phyloP scores from a whole-genome alignment of 352 stramenopile genomes.

The Nothophytophthora sp. region DNA sequence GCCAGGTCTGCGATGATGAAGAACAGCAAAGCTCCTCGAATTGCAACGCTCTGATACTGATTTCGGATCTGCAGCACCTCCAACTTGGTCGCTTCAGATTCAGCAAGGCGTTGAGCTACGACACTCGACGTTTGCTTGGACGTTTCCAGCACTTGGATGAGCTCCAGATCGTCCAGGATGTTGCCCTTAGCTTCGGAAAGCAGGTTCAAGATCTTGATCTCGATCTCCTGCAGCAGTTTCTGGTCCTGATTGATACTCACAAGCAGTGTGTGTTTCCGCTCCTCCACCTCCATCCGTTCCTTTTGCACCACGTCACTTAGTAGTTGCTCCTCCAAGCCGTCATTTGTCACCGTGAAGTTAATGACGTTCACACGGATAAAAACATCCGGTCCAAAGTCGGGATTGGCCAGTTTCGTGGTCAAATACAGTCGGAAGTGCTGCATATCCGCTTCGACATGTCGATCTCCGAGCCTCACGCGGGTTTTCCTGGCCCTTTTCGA shows the following conservation, averaged over 20 bases:
- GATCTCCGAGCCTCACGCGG: conserved; percentile 72
- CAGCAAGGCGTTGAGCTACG: conserved; percentile 50
- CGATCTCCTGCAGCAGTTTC: conserved; percentile 88
- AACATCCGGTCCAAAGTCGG: conserved; percentile 89
- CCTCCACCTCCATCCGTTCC: conserved; percentile 88
- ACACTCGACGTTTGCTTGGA: conserved; percentile 70
- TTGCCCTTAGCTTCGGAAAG: conserved; percentile 87
- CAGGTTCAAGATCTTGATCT: conserved; percentile 90
- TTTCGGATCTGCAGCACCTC: conserved; percentile 67
- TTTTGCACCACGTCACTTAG: conserved; percentile 87
- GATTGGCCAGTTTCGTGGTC: conserved; percentile 92
- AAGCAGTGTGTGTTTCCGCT: conserved; percentile 82
- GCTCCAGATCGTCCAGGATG: conserved; percentile 91
- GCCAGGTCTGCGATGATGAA: conserved; percentile 67
- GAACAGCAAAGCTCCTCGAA: conserved; percentile 67
- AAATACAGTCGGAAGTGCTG: conserved; percentile 89
- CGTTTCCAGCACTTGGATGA: conserved; percentile 62
- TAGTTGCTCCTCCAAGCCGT: conserved; percentile 90
- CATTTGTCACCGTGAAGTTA: conserved; percentile 93
- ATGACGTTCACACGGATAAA: conserved; percentile 94
- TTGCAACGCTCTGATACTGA: conserved; percentile 56
- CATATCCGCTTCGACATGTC: conserved; percentile 68
- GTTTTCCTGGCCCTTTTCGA: neutral
- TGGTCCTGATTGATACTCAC: conserved; percentile 90
- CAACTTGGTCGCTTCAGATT: conserved; percentile 61